Percentiles rank a stretch among this genome's conserved stretches.
Conservation (phyloP, 1,139 yeast species). For the Debaryomyces robertsiae region DNA sequence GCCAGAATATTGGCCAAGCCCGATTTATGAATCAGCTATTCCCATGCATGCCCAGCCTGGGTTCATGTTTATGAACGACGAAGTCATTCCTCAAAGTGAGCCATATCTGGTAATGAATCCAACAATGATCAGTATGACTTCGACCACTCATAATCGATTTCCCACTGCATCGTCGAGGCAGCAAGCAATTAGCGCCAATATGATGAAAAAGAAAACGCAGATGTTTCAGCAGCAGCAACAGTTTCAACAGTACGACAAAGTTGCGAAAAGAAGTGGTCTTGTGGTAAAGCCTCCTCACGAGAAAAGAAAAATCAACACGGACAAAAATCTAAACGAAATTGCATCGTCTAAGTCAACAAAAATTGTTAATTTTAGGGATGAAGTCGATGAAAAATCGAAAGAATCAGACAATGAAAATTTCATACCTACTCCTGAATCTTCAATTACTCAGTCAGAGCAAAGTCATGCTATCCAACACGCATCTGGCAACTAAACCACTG, state of each 20-base stretch:
- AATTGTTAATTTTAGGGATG: conserved; percentile 15
- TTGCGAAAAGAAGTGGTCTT: conserved; percentile 13
- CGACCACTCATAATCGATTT: conserved; percentile 7
- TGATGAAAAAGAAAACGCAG: conserved; percentile 31
- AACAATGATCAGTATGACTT: conserved; percentile 12
- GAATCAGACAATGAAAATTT: conserved; percentile 16
- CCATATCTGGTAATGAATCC: conserved; percentile 22
- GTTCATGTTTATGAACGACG: conserved; percentile 19
- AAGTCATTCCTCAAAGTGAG: conserved; percentile 15
- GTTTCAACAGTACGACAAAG: conserved; percentile 13
- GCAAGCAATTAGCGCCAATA: conserved; percentile 26
- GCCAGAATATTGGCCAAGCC: conserved; percentile 25
- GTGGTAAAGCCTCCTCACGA: conserved; percentile 13
- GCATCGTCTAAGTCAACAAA: conserved; percentile 21
- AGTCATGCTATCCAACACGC: conserved; percentile 6
- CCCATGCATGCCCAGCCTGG: conserved; percentile 12
- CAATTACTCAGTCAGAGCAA: conserved; percentile 17
- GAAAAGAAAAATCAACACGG: conserved; percentile 9
- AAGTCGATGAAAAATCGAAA: conserved; percentile 15
- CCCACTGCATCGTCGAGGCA: conserved; percentile 23
- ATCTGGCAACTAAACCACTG: conserved; percentile 5
- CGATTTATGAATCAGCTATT: conserved; percentile 9
- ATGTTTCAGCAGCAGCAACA: conserved; percentile 18
- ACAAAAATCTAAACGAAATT: conserved; percentile 12
- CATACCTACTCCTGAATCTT: conserved; percentile 27